Percentiles rank a stretch among this genome's conserved stretches.
Conservation (phyloP, 805 yeast genomes). For the Sugiyamaella marilandica region DNA sequence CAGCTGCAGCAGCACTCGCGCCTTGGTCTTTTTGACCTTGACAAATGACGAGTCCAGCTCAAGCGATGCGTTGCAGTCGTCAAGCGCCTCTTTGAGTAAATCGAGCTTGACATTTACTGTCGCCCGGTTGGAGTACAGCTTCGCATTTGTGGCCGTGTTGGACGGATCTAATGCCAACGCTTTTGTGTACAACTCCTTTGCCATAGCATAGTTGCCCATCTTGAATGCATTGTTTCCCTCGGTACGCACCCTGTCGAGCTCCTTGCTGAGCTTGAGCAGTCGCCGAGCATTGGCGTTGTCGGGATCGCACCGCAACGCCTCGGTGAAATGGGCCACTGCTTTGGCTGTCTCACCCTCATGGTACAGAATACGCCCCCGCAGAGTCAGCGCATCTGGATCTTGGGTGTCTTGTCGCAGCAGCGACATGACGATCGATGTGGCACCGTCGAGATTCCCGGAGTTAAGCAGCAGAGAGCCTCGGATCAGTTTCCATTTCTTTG, state of each 20-base stretch:
- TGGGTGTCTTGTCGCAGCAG: conserved; percentile 33
- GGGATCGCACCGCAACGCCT: conserved; percentile 40
- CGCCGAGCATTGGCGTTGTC: conserved; percentile 34
- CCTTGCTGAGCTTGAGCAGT: conserved; percentile 30
- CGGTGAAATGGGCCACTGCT: conserved; percentile 36
- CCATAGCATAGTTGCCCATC: conserved; percentile 55
- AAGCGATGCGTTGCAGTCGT: conserved; percentile 68
- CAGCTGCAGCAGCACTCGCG: conserved; percentile 37
- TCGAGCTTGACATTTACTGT: conserved; percentile 78
- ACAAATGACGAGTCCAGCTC: conserved; percentile 61
- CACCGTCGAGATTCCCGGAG: conserved; percentile 33
- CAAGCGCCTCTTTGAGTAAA: conserved; percentile 70
- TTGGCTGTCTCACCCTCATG: conserved; percentile 36
- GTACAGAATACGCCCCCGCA: conserved; percentile 36
- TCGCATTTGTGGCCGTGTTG: conserved; percentile 45
- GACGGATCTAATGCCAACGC: conserved; percentile 64
- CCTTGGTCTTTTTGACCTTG: conserved; percentile 48
- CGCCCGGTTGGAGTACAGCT: conserved; percentile 78
- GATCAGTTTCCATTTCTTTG: conserved; percentile 34
- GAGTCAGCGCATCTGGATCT: conserved; percentile 37
- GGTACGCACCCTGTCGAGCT: conserved; percentile 31
- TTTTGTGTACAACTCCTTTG: conserved; percentile 63
- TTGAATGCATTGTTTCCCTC: conserved; percentile 73
- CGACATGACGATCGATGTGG: conserved; percentile 34
- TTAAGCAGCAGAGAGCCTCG: conserved; percentile 28